Percentiles rank a stretch among this genome's conserved stretches.
These are phyloP conservation scores for Lipomyces starkeyi DNA, from an alignment of 805 yeast genomes.

Conservation along the genomic window DNA sequence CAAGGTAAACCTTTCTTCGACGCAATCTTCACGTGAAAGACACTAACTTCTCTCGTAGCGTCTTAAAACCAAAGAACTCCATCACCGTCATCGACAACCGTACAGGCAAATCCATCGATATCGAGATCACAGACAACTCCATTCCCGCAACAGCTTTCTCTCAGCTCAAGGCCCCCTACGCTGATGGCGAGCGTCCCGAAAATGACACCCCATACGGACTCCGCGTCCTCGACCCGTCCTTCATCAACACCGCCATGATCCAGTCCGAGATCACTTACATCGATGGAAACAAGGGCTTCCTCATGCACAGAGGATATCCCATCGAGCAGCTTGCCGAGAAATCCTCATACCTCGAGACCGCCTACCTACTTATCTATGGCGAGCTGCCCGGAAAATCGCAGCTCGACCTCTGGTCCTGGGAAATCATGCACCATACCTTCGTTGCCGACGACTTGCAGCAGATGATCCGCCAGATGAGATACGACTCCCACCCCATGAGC, in stretches of 20 bases:
- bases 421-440: conserved; percentile 37
- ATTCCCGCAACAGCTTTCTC: conserved; percentile 35
- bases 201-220: conserved; percentile 37
- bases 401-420: conserved; percentile 28
- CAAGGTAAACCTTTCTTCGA: neutral
- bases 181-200: conserved; percentile 26
- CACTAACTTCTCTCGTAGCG: neutral
- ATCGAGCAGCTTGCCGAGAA: conserved; percentile 37
- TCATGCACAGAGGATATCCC: conserved; percentile 38
- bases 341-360: conserved; percentile 35
- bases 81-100: conserved; percentile 38
- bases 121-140: conserved; percentile 33
- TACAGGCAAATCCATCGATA: conserved; percentile 33
- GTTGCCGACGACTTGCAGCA: conserved; percentile 34
- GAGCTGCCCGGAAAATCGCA: conserved; percentile 34
- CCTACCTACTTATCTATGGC: conserved; percentile 36
- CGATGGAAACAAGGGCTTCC: conserved; percentile 37
- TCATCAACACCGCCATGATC: conserved; percentile 37
- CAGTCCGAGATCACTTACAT: conserved; percentile 35
- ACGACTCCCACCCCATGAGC: conserved; percentile 37
- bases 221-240: conserved; percentile 35
- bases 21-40: neutral
- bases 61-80: conserved; percentile 17
- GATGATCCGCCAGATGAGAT: conserved; percentile 35
- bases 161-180: conserved; percentile 35